phyloP scores from a whole-genome alignment of 495 filamentous ascomycete species.

The Penicillium coffeae region DNA sequence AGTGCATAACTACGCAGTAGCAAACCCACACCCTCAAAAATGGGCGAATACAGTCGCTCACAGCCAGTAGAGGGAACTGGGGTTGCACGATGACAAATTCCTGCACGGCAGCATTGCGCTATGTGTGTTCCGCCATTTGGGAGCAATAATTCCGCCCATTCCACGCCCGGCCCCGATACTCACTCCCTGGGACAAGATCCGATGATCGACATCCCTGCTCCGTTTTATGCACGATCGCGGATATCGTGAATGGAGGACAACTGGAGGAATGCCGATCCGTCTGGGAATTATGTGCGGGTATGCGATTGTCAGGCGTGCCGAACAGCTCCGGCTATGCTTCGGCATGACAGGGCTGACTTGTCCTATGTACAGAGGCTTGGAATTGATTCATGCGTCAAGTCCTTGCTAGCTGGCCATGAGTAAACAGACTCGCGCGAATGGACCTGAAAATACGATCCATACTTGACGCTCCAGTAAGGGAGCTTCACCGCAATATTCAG shows the following conservation, averaged over 20 bases:
- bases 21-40: constrained; percentile 6
- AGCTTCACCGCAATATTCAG: constrained; percentile 1
- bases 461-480: neutral
- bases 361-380: too few species aligned
- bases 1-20: neutral
- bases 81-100: constrained; percentile 22
- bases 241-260: constrained; percentile 12
- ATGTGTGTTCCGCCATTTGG: constrained; percentile 5
- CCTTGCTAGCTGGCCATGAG: neutral
- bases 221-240: constrained; percentile 29
- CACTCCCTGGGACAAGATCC: constrained; percentile 16
- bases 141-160: constrained; percentile 13
- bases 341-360: too few species aligned
- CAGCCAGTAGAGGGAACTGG: constrained; percentile 14
- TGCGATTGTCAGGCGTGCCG: neutral
- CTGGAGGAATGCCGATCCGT: constrained; percentile 16
- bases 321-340: too few species aligned
- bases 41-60: constrained; percentile 1
- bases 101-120: constrained; percentile 10
- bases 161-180: constrained; percentile 2
- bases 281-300: constrained; percentile 8
- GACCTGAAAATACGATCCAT: neutral
- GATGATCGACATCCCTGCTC: constrained; percentile 32
- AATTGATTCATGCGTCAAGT: too few species aligned
- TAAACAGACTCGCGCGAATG: neutral